Conservation (phyloP, 2,329 filamentous ascomycete genomes). For the Fusarium nurragi region DNA sequence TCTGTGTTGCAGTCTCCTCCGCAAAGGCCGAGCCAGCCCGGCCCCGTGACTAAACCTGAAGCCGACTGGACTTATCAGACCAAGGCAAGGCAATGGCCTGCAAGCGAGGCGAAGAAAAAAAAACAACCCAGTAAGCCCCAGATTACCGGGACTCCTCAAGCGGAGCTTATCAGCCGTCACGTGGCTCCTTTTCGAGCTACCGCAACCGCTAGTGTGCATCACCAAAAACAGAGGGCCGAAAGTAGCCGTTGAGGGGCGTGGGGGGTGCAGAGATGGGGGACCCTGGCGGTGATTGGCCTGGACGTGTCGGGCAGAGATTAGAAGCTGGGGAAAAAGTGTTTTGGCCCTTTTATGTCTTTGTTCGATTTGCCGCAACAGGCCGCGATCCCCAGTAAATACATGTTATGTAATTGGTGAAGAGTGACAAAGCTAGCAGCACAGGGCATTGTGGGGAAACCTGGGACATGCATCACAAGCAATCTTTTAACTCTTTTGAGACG, state of each 20-base stretch:
- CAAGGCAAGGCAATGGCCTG: background rate
- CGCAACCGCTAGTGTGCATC: conserved; percentile 1
- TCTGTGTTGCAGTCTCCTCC: conserved; percentile 12
- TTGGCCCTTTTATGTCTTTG: background rate
- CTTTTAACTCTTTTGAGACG: conserved; percentile 18
- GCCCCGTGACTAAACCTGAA: conserved; percentile 19
- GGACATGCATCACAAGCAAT: conserved; percentile 28
- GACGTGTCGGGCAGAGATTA: conserved; percentile 10
- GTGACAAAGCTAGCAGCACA: conserved; percentile 13
- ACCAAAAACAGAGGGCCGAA: conserved; percentile 29
- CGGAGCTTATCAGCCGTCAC: conserved; percentile 45
- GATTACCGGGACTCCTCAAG: conserved; percentile 19
- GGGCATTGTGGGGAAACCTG: conserved; percentile 33
- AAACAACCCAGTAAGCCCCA: background rate
- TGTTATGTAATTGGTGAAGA: conserved; percentile 35
- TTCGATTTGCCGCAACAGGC: conserved; percentile 38
- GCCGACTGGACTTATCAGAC: background rate
- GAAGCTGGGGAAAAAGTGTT: conserved; percentile 21
- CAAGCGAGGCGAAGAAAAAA: conserved; percentile 8
- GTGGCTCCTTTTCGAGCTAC: conserved; percentile 18
- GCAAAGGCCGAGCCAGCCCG: conserved; percentile 36
- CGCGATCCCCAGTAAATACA: conserved; percentile 28
- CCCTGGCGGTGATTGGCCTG: conserved; percentile 21
- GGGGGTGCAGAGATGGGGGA: background rate
- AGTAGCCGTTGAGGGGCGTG: conserved; percentile 39